Conservation (phyloP, 2,329 filamentous ascomycete species). For the Amauroascus niger region DNA sequence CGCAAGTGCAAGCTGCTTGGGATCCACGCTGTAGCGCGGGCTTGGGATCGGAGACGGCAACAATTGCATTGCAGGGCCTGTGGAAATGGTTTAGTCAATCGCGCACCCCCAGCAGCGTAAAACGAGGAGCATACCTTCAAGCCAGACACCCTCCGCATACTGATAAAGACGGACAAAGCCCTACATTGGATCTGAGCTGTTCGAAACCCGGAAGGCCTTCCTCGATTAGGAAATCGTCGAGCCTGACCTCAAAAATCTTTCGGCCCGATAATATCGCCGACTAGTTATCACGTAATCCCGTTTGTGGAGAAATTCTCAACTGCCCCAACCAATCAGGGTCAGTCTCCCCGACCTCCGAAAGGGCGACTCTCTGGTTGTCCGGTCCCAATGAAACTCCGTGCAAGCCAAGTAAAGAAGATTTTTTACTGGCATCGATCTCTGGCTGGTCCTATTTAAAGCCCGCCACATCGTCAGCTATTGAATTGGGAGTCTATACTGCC, state of each 20-base stretch:
- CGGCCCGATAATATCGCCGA: conserved; percentile 11
- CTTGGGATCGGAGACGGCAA: neutral
- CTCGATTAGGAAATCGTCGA: conserved; percentile 1
- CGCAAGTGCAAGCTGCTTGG: neutral
- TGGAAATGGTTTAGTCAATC: neutral
- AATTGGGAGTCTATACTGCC: neutral
- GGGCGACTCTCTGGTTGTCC: neutral
- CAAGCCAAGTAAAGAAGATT: neutral
- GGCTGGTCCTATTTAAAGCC: neutral
- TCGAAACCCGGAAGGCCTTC: neutral
- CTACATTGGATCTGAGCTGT: conserved; percentile 6
- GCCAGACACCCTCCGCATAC: conserved; percentile 13
- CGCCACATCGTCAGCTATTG: neutral
- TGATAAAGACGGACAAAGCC: neutral
- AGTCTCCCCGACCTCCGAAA: neutral
- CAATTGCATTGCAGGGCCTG: conserved; percentile 3
- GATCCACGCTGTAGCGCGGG: neutral
- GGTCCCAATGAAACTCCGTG: neutral
- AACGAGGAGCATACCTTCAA: conserved; percentile 12
- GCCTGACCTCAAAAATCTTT: neutral
- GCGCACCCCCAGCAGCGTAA: neutral
- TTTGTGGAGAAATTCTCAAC: neutral
- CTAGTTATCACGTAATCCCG: conserved; percentile 1
- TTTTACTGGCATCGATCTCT: neutral
- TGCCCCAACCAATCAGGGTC: neutral